Evolutionary conservation across 371 early-diverging fungal species (phyloP).

Genomic region (Edhazardia aedis): DNA sequence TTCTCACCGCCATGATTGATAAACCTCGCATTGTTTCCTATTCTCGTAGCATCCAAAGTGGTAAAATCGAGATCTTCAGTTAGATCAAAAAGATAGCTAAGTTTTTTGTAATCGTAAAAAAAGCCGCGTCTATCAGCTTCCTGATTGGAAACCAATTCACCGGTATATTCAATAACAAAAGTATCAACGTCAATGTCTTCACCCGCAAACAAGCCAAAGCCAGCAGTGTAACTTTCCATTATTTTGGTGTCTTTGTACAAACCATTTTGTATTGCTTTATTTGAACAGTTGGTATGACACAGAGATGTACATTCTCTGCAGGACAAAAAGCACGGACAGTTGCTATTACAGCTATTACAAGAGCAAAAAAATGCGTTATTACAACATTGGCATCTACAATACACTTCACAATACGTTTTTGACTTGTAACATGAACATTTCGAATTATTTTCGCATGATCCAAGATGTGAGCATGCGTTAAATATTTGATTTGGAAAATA

Average conservation of each 20-base stretch:
- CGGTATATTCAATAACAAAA: constrained; percentile 36
- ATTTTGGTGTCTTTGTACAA: constrained; percentile 3
- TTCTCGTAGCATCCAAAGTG: constrained; percentile 26
- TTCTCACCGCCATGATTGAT: constrained; percentile 37
- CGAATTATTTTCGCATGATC: constrained; percentile 13
- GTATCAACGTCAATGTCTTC: constrained; percentile 16
- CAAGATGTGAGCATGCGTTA: too few relatives aligned
- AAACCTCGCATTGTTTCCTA: constrained; percentile 36
- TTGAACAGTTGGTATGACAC: constrained; percentile 11
- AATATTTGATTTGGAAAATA: too few relatives aligned
- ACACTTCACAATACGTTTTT: constrained; percentile 17
- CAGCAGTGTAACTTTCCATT: constrained; percentile 3
- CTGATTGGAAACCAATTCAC: constrained; percentile 29
- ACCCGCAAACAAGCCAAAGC: constrained; percentile 30
- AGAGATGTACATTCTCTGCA: constrained; percentile 14
- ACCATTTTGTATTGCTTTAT: constrained; percentile 1
- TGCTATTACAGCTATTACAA: constrained; percentile 3
- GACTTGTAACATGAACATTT: constrained; percentile 19
- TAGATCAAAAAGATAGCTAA: constrained; percentile 33
- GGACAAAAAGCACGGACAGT: constrained; percentile 11
- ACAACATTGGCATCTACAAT: constrained; percentile 23
- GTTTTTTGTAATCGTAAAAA: constrained; percentile 33
- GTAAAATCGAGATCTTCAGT: neutral
- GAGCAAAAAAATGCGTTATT: constrained; percentile 9
- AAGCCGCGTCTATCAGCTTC: constrained; percentile 34